Percentiles rank a stretch among this genome's conserved stretches.
phyloP scores from a whole-genome alignment of 1,284 basidiomycete genomes.

The Cryptococcus neoformans region DNA sequence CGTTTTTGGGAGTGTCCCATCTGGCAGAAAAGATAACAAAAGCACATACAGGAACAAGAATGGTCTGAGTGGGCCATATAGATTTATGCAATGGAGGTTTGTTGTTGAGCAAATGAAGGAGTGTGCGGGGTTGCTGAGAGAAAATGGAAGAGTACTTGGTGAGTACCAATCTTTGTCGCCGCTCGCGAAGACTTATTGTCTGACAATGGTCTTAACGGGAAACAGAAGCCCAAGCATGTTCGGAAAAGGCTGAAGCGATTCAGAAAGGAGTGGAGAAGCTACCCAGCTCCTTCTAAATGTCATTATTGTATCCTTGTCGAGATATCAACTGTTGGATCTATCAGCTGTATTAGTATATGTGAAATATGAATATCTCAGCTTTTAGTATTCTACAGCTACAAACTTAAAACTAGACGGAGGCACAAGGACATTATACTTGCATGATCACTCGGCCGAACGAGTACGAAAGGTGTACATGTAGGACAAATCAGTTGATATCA shows the following conservation, averaged over 20 bases:
- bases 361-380: too few relatives aligned
- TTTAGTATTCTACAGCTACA: too few relatives aligned
- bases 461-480: too few relatives aligned
- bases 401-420: too few relatives aligned
- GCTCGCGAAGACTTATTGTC: background rate
- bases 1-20: background rate
- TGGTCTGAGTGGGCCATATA: slow-evolving; percentile 9
- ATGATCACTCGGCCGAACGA: too few relatives aligned
- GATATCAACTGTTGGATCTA: too few relatives aligned
- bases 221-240: slow-evolving; percentile 6
- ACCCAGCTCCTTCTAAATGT: too few relatives aligned
- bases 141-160: slow-evolving; percentile 2
- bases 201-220: background rate
- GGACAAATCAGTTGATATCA: too few relatives aligned
- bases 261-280: background rate
- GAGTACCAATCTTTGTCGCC: background rate
- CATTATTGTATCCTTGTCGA: too few relatives aligned
- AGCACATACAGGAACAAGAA: background rate
- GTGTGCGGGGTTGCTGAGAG: background rate
- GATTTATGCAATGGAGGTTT: background rate
- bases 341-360: too few relatives aligned
- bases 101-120: slow-evolving; percentile 3
- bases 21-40: background rate
- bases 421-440: too few relatives aligned
- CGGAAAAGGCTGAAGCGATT: slow-evolving; percentile 7